phyloP scores from a whole-genome alignment of 2,329 filamentous ascomycete genomes.

The Zopfia rhizophila region DNA sequence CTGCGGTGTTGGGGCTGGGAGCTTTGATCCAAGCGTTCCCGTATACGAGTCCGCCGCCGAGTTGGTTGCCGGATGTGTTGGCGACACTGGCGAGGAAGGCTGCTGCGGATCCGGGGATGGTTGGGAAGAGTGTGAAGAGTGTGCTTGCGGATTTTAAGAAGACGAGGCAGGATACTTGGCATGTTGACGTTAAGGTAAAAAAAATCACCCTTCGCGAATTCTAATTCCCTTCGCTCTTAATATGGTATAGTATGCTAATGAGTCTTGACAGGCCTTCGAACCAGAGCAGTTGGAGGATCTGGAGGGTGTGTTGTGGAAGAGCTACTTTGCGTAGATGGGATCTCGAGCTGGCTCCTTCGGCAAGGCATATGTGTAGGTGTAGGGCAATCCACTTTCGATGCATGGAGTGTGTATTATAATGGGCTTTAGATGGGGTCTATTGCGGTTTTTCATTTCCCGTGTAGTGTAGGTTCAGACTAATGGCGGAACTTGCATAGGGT shows the following conservation, averaged over 20 bases:
- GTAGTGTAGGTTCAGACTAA: not conserved
- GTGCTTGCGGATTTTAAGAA: conserved; percentile 99
- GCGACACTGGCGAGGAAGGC: conserved; percentile 86
- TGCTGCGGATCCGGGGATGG: conserved; percentile 87
- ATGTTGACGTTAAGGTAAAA: conserved; percentile 93
- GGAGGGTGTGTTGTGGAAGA: conserved; percentile 98
- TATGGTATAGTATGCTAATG: conserved; percentile 10
- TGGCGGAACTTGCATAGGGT: conserved; percentile 2
- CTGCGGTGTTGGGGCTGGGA: conserved; percentile 89
- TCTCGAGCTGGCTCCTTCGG: not conserved
- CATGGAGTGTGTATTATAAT: not conserved
- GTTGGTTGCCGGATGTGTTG: conserved; percentile 93
- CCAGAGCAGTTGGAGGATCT: conserved; percentile 93
- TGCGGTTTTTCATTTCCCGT: not conserved
- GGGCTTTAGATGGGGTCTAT: not conserved
- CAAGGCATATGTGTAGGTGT: not conserved
- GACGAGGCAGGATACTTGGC: conserved; percentile 98
- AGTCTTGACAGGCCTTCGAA: conserved; percentile 73
- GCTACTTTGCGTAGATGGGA: conserved; percentile 82
- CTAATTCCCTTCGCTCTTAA: not conserved
- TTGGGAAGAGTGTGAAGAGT: conserved; percentile 94
- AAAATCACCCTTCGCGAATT: too few relatives aligned
- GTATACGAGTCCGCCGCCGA: conserved; percentile 89
- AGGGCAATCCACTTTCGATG: not conserved
- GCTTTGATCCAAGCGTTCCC: conserved; percentile 95